Base-by-base conservation (phyloP, 2,329 filamentous ascomycete genomes). In the Claviceps sp. region DNA sequence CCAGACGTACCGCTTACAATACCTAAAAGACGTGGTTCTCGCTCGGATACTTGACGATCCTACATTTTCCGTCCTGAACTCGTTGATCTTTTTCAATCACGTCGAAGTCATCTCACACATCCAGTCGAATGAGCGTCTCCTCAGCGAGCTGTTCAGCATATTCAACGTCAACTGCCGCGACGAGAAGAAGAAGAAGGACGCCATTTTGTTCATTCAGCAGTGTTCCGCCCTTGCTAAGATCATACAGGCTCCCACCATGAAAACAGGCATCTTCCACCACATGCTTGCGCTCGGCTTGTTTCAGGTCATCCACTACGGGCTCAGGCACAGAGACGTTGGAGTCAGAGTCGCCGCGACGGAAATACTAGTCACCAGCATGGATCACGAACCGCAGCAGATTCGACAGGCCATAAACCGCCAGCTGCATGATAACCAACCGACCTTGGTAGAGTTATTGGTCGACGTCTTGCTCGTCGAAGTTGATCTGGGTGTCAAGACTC, bases 81-180 rank as follows among this genome's bases (percentile, higher is more conserved):
- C 89, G 49, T 78, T 97, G 60, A 98, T 98, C 59, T 98, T 96
- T 72, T 98, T 95, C 76, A 93, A 97, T 70, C 93, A 98, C 71
- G 90, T 97, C 60, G 93, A 97, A 63, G 96, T 98, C 63, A 85
- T 98, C 48, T 87, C 91, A 62, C 88, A 97, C 68, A 76, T 98
- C n/a, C 90, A 96, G 66, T 77, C 76, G 26, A 95, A 95, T 60
- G 73, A 73, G 1, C 69, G 71, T 1, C 96, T 95, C 61, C 71
- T 97, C 29, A 83, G 82, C 58, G 88, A 96, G 55, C 76, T 97
- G 4, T 98, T 97, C 65, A 78, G 79, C 50, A 88, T 97, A 55
- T 96, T 97, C 62, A 79, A 76, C 20, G 72, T 80, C 0, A 73
- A 81, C 23, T 79, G 82, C 54, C 69, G 72, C 50, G 81, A 86